A percentile compares a stretch with the other conserved stretches of the same genome.
These are phyloP conservation scores for Zymoseptoria ardabiliae DNA, from an alignment of 2,329 filamentous ascomycete species.

Conservation along the genomic window DNA sequence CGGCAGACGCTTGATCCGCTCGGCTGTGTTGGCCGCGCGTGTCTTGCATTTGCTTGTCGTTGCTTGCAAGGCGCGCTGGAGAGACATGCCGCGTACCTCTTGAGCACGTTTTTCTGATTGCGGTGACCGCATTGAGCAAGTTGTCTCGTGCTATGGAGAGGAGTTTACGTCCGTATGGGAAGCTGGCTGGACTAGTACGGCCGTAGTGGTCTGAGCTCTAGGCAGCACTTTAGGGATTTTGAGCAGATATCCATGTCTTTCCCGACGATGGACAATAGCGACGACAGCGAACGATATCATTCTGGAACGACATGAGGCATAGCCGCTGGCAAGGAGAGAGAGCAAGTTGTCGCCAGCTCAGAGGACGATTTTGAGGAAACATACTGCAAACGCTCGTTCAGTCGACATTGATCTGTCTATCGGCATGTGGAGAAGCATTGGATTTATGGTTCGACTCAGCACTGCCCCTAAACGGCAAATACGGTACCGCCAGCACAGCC, in stretches of 20 bases:
- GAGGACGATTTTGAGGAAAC: not conserved
- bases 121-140: not conserved
- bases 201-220: not conserved
- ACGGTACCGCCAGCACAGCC: not conserved
- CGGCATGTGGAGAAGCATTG: not conserved
- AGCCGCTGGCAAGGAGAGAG: too few species aligned
- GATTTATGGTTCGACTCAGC: not conserved
- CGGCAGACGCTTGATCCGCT: not conserved
- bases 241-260: not conserved
- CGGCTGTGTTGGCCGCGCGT: not conserved
- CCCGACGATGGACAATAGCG: not conserved
- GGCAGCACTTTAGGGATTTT: not conserved
- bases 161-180: not conserved
- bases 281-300: not conserved
- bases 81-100: not conserved
- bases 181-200: not conserved
- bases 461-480: not conserved
- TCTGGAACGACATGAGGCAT: too few species aligned
- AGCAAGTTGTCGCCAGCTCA: too few species aligned
- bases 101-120: not conserved
- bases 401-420: not conserved
- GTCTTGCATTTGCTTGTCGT: not conserved
- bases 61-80: not conserved
- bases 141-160: not conserved
- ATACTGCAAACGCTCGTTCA: not conserved